These are phyloP conservation scores for Scutellaria minor DNA, from an alignment of 257 asterid genomes.

Conservation along the genomic window DNA sequence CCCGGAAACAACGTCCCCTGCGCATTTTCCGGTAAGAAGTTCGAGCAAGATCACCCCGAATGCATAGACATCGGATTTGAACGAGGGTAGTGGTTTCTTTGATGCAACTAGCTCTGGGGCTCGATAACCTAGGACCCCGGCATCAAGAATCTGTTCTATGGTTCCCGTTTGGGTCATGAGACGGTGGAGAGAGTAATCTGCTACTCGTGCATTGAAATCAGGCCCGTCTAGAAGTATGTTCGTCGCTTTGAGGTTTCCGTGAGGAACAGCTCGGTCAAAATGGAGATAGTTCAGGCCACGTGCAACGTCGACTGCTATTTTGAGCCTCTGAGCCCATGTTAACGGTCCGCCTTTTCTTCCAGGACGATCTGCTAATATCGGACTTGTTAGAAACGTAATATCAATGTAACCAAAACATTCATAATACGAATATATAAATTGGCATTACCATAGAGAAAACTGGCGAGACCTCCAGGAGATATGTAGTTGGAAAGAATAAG, in stretches of 20 bases:
- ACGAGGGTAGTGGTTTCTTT: constrained; percentile 86
- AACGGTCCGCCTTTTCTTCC: constrained; percentile 85
- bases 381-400: constrained; percentile 14
- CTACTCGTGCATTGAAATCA: constrained; percentile 81
- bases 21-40: constrained; percentile 88
- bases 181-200: constrained; percentile 94
- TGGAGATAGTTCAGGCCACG: constrained; percentile 99
- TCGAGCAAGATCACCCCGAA: constrained; percentile 89
- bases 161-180: constrained; percentile 97
- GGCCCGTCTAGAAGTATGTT: constrained; percentile 84
- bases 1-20: constrained; percentile 92
- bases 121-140: constrained; percentile 92
- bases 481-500: constrained; percentile 94
- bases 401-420: not conserved
- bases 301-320: constrained; percentile 92
- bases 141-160: constrained; percentile 87
- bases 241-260: constrained; percentile 93
- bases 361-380: constrained; percentile 70
- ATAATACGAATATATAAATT: not conserved
- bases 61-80: constrained; percentile 92
- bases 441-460: constrained; percentile 80
- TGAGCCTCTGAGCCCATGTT: constrained; percentile 88
- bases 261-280: constrained; percentile 95
- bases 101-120: constrained; percentile 91
- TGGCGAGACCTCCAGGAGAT: constrained; percentile 92